Evolutionary conservation across 768 basidiomycete genomes (phyloP), one percentile per base, ranked within the genome.

Genomic region (Kockovaella imperatae): DNA sequence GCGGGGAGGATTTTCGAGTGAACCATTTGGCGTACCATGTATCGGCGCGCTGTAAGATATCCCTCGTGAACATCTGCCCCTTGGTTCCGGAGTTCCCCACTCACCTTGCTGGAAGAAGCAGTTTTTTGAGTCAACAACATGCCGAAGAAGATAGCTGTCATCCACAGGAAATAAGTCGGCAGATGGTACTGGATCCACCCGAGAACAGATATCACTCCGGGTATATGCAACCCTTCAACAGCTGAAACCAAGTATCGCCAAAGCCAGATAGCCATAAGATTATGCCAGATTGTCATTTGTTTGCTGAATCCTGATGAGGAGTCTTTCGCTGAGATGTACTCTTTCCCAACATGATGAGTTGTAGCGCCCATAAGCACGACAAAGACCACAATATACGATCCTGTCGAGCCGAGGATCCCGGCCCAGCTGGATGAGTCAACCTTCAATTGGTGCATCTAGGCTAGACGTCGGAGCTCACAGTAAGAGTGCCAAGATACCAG

Each of bases 71-170:
- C n/a, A n/a, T n/a, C n/a, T n/a, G n/a, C n/a, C n/a, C n/a, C n/a
- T n/a, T n/a, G n/a, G n/a, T n/a, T n/a, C 14, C 29, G 18, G 5
- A 11, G 14, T 13, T 41, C 11, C 4, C 6, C 10, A 59, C 59
- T 59, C 39, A 65, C 63, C 11, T 45, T 35, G 24, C 48, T 44
- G 25, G 52, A 50, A 11, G 42, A 25, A 10, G 40, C 54, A 3
- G 53, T 59, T 48, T 61, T 62, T 48, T 56, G 52, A 1, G 64
- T 66, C 30, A 59, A 34, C 10, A 66, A 44, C 64, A 66, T 66
- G 21, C 48, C 49, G 35, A 54, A 60, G 35, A 62, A 38, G 47
- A 62, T 53, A 7, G 50, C 59, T 3, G 61, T 62, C 38, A 50
- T 50, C 64, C 60, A 62, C 7, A 66, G 34, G 49, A 57, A 66